A percentile compares a stretch with the other conserved stretches of the same genome.
phyloP scores from a whole-genome alignment of 2,329 filamentous ascomycete species.

The Aspergillus hortae region DNA sequence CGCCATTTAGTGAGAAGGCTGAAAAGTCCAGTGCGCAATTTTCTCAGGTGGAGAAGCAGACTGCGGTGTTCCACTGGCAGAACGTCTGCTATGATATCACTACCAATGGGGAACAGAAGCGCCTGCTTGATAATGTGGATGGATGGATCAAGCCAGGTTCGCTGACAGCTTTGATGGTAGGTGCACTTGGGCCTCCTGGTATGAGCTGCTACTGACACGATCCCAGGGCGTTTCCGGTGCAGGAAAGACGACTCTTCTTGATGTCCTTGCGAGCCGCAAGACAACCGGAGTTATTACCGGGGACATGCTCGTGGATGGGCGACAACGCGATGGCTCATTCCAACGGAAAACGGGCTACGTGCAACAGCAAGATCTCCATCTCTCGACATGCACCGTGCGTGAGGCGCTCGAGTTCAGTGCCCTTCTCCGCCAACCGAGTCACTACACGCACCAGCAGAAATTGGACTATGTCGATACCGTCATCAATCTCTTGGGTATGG shows the following conservation, averaged over 20 bases:
- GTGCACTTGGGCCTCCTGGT: background rate
- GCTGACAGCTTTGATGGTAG: constrained; percentile 51
- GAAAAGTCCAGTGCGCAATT: background rate
- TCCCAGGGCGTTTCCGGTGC: constrained; percentile 69
- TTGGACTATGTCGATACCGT: constrained; percentile 80
- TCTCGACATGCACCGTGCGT: constrained; percentile 74
- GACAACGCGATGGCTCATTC: constrained; percentile 55
- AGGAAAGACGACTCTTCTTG: constrained; percentile 82
- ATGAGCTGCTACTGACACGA: background rate
- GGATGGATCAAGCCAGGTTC: constrained; percentile 52
- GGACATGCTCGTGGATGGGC: constrained; percentile 73
- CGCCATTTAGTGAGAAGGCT: background rate
- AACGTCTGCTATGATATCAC: constrained; percentile 74
- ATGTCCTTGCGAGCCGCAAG: constrained; percentile 75
- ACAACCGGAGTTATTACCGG: constrained; percentile 82
- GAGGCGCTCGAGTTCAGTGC: constrained; percentile 82
- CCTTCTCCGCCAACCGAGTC: constrained; percentile 71
- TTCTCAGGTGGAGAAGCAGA: constrained; percentile 43
- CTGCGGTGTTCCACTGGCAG: constrained; percentile 78
- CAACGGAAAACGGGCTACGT: constrained; percentile 26
- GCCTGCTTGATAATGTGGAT: constrained; percentile 52
- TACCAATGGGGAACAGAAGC: constrained; percentile 68
- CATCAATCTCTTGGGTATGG: constrained; percentile 82
- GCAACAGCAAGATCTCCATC: constrained; percentile 76
- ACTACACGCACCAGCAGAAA: constrained; percentile 68